Evolutionary conservation across 2,329 filamentous ascomycete species (phyloP), one percentile per base, ranked within the genome.

Genomic region (Talaromyces sp.): DNA sequence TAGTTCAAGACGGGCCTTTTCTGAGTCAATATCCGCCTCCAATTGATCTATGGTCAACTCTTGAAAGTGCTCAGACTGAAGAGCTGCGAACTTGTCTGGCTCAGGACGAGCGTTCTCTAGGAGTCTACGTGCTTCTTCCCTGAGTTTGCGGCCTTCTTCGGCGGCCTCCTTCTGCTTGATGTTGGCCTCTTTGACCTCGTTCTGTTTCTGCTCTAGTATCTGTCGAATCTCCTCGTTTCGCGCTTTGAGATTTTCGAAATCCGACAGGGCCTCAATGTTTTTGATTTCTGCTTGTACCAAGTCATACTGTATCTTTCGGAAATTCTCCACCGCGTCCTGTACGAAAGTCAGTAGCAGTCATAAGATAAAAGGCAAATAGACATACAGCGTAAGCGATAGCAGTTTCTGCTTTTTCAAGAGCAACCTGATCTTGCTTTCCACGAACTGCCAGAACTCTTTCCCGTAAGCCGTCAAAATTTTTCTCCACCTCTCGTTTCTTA

Each of bases 261-360:
- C 95, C 0, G 93, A 97, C n/a, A 83, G 77, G 1, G 92, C 93
- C 80, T 99, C 95, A 35, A 96, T 85, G 0, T 86, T 80, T 67
- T 87, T 83, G 52, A 97, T 83, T 69, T 91, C 85, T 1, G 86
- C 87, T 70, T 93, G 88, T 17, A 93, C 77, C 11, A 92, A 79
- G 15, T 85, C 84, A 54, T 89, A 83, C 61, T 90, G 87, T 6
- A 87, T 83, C 58, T 81, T 77, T 15, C 86, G 85, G 52, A 96
- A 84, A 22, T 78, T 73, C n/a, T 84, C 83, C 8, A 96, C 84
- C 4, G 86, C 81, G 68, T 85, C 83, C 75, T 88, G 56, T 3
- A 49, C n/a, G 27, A 10, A 17, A 25, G 37, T 68, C 45, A 65
- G 35, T 56, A 25, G 27, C 5, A 31, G 27, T 7, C 3, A 1